Evolutionary conservation across 2,329 filamentous ascomycete species (phyloP), one percentile per base, ranked within the genome.

Genomic region (Boeremia exigua): DNA sequence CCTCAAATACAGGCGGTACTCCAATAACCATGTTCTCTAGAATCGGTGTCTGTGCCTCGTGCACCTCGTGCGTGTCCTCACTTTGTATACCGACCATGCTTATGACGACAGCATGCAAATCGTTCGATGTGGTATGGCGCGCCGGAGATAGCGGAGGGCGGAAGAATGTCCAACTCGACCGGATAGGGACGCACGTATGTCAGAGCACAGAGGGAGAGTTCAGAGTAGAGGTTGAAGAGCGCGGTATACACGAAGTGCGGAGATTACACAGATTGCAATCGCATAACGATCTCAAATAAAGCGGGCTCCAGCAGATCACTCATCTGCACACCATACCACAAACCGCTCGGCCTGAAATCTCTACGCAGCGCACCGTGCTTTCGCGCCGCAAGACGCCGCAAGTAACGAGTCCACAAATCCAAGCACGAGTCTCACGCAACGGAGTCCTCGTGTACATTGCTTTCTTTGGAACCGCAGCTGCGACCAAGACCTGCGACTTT

Each of bases 11-110:
- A 23, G 73, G 72, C 23, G 70, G 73, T 27, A 74, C 70, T 54
- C 70, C 70, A n/a, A 70, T 59, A 19, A 72, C 70, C 71, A 76
- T 74, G 23, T 73, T 73, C 58, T 75, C 72, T 19, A 72, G 55
- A 30, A 74, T 53, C 12, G 72, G 70, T 54, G 72, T 74, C 47
- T 70, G 66, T 28, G 53, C 47, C 27, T 56, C 53, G 43, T 68
- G 67, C 29, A 67, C 61, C 38, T 72, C 69, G 44, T 68, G 51
- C 10, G 61, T 46, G 45, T 59, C 54, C 50, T 69, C 61, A 37
- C 15, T 32, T 32, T 60, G 49, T 54, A 49, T 56, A 40, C 58
- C 60, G 19, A 61, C 56, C 62, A 65, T 63, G 53, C 37, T 44
- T 53, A 63, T 60, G 61, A 62, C 58, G 58, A 60, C 45, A 48